Base-by-base conservation (phyloP, 1,284 basidiomycete genomes). In the Porogramme epimiltina region DNA sequence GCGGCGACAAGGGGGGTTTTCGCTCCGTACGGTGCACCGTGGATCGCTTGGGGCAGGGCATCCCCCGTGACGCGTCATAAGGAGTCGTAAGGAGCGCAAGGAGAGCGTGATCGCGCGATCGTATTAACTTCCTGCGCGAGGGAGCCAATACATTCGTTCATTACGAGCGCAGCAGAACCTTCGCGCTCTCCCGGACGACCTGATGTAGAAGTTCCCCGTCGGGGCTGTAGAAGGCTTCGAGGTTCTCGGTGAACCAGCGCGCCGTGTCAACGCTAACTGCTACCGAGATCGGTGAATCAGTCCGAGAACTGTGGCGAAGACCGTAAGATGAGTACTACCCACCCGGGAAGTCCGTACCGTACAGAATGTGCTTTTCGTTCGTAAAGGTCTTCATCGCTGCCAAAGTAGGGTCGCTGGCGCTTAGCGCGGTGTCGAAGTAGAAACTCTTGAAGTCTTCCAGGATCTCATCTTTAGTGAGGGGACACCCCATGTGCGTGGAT, bases 261-360 rank as follows among this genome's bases (percentile, higher is more conserved):
- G 74, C 75, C 70, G 79, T 84, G 22, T 74, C 68, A 22, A 63
- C 68, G 62, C 75, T 80, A 34, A 86, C 83, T 42, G 85, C 87
- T 88, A 49, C 28, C 49, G 45, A 20, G 4, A 42, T 8, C 16
- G 31, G 33, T 3, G 13, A n/a, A n/a, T 36, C 20, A 22, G 3
- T 15, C 10, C 23, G 23, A 34, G 13, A 0, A 8, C 9, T 8
- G 9, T 31, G 8, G 28, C 9, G 0, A 13, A 37, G 34, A 49
- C 36, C 24, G 51, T 20, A 22, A 36, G 23, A n/a, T n/a, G n/a
- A n/a, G n/a, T n/a, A n/a, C n/a, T n/a, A n/a, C n/a, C 26, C 22
- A 84, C 87, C 87, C 52, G 87, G 87, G 63, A 85, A 87, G 65
- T 89, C 87, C n/a, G 82, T 83, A 39, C 87, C 87, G 65, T 83